Percentiles rank a stretch among this genome's conserved stretches.
These are phyloP conservation scores for Sporothrix inflata DNA, from an alignment of 2,329 filamentous ascomycete species.

Conservation along the genomic window DNA sequence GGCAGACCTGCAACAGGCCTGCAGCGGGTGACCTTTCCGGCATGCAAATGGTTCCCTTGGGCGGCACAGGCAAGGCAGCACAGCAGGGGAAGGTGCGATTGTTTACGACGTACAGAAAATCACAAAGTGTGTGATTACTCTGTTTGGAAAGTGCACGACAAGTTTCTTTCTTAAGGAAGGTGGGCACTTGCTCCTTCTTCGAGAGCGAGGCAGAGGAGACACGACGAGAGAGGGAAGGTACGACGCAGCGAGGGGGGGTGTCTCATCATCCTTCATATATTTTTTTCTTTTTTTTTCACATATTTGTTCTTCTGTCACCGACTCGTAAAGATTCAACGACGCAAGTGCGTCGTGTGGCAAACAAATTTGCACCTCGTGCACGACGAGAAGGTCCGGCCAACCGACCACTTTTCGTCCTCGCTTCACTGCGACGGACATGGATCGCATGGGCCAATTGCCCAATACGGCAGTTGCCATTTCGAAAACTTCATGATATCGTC, in stretches of 20 bases:
- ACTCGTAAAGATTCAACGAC: not conserved
- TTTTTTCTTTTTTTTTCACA: not conserved
- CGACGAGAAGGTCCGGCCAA: not conserved
- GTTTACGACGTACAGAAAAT: not conserved
- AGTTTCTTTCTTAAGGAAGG: not conserved
- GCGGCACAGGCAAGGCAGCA: not conserved
- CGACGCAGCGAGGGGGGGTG: not conserved
- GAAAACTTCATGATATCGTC: not conserved
- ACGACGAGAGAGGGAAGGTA: not conserved
- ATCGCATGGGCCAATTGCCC: not conserved
- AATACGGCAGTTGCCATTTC: slow-evolving; percentile 2
- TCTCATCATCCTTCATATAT: not conserved
- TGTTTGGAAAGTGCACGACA: not conserved
- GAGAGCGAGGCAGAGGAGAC: not conserved
- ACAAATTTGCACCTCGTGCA: not conserved
- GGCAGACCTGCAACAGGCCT: not conserved
- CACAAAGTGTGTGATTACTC: not conserved
- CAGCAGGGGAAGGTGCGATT: not conserved
- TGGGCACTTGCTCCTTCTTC: not conserved
- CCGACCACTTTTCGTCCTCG: not conserved
- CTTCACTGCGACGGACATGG: not conserved
- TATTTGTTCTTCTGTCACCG: not conserved
- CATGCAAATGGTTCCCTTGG: not conserved
- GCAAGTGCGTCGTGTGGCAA: slow-evolving; percentile 18
- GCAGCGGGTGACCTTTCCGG: slow-evolving; percentile 7